Evolutionary conservation across 768 basidiomycete genomes (phyloP), one percentile per base, ranked within the genome.

Genomic region (Tricholomella constricta): DNA sequence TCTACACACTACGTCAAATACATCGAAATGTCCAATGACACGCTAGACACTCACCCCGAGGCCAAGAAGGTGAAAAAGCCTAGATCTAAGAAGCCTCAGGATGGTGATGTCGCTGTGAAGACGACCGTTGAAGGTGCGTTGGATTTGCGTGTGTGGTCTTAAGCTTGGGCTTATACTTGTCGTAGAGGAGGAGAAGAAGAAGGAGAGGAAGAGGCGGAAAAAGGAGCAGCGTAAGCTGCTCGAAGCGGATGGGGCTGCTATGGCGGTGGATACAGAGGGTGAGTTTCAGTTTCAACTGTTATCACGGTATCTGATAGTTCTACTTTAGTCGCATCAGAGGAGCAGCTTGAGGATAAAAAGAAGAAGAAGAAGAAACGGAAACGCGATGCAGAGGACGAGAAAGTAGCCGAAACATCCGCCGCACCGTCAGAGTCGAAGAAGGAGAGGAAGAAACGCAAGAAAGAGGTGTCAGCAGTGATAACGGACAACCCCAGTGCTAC

Each of bases 281-380:
- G 53, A 54, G 63, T 58, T 52, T 38, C 15, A 14, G 8, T n/a
- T 2, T n/a, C 42, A 29, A 11, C 2, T 9, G 9, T 38, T 8
- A 31, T 19, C 11, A 35, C 31, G 8, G 19, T 22, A 22, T 32
- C 14, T 25, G 32, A 20, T 25, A 15, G 27, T 22, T 25, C 29
- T 10, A 20, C 14, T 17, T 19, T 23, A 51, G 43, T n/a, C 25
- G 43, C 29, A 27, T 32, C 22, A 25, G 15, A 31, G 20, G 45
- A 46, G 10, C 52, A 55, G 38, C 51, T 29, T 48, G 57, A 47
- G 46, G 61, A 31, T 62, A 66, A 46, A 46, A 65, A 69, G 55
- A 64, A 70, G 52, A 72, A 72, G 65, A 67, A 69, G 40, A 74
- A 73, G 68, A 78, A 75, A 61, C 72, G 71, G 26, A 77, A 78